A percentile compares a stretch with the other conserved stretches of the same genome.
These are phyloP conservation scores for Cordyceps javanica DNA, from an alignment of 2,329 filamentous ascomycete species.

Conservation along the genomic window DNA sequence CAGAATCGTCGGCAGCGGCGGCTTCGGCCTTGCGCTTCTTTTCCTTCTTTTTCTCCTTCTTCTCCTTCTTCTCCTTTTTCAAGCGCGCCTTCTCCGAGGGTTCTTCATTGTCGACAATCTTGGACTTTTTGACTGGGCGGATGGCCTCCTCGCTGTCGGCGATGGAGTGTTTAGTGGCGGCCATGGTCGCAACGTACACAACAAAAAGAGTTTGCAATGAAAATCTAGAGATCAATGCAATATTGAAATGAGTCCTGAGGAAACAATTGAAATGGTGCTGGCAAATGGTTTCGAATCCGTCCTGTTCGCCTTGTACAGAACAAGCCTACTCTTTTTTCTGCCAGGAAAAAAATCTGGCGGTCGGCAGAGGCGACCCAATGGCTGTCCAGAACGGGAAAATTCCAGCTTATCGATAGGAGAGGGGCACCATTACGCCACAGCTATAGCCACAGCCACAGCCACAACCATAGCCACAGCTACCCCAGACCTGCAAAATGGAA, in stretches of 20 bases:
- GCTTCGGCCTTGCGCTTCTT: slow-evolving; percentile 23
- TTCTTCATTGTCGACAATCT: slow-evolving; percentile 26
- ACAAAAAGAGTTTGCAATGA: not conserved
- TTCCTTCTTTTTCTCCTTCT: slow-evolving; percentile 20
- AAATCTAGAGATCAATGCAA: not conserved
- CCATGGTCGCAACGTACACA: slow-evolving; percentile 23
- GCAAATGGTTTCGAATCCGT: not conserved
- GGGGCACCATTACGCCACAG: slow-evolving; percentile 10
- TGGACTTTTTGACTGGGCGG: slow-evolving; percentile 35
- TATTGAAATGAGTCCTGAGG: too few relatives aligned
- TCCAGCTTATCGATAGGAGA: slow-evolving; percentile 28
- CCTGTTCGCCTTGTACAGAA: not conserved
- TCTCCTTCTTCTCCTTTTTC: slow-evolving; percentile 37
- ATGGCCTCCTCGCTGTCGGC: slow-evolving; percentile 28
- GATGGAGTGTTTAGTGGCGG: slow-evolving; percentile 34
- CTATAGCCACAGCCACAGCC: slow-evolving; percentile 1
- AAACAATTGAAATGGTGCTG: too few relatives aligned
- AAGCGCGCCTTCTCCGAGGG: slow-evolving; percentile 24
- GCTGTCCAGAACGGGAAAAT: slow-evolving; percentile 14
- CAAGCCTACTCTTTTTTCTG: slow-evolving; percentile 1
- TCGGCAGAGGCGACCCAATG: slow-evolving; percentile 6
- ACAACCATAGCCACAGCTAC: not conserved
- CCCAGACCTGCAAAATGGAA: not conserved
- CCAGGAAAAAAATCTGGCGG: slow-evolving; percentile 11
- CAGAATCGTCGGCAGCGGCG: slow-evolving; percentile 18